Evolutionary conservation across 768 basidiomycete species (phyloP).

Genomic region (Mycena galopus): DNA sequence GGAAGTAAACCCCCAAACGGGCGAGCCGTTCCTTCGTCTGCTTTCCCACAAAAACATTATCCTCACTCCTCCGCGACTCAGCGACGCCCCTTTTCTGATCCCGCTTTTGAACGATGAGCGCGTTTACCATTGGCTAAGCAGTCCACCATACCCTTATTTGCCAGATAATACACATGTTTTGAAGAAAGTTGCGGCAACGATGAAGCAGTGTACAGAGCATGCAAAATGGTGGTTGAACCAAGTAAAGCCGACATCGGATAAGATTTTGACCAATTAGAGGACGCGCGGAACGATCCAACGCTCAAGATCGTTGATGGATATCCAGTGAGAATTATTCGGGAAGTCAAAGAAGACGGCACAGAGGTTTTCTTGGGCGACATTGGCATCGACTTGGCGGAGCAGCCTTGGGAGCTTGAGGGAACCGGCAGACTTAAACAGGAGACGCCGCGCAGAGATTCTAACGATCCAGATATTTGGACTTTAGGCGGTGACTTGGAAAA

Average conservation of each 20-base stretch:
- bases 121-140: conserved; percentile 59
- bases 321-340: conserved; percentile 66
- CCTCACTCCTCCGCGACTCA: conserved; percentile 67
- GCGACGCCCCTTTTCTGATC: conserved; percentile 55
- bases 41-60: conserved; percentile 65
- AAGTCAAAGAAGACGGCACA: conserved; percentile 67
- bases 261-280: conserved; percentile 40
- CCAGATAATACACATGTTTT: conserved; percentile 41
- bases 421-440: conserved; percentile 52
- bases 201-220: conserved; percentile 46
- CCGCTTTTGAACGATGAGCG: conserved; percentile 63
- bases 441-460: conserved; percentile 46
- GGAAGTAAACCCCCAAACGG: conserved; percentile 49
- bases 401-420: conserved; percentile 46
- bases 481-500: conserved; percentile 62
- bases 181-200: neutral
- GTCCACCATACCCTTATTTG: conserved; percentile 69
- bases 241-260: conserved; percentile 46
- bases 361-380: conserved; percentile 69
- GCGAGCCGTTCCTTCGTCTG: conserved; percentile 65
- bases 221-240: conserved; percentile 45
- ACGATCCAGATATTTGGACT: conserved; percentile 72
- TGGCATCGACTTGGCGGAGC: conserved; percentile 43
- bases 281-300: conserved; percentile 30
- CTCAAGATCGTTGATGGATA: conserved; percentile 55